phyloP scores from a whole-genome alignment of 179 eudicot genomes.

The Heliamphora pulchella region DNA sequence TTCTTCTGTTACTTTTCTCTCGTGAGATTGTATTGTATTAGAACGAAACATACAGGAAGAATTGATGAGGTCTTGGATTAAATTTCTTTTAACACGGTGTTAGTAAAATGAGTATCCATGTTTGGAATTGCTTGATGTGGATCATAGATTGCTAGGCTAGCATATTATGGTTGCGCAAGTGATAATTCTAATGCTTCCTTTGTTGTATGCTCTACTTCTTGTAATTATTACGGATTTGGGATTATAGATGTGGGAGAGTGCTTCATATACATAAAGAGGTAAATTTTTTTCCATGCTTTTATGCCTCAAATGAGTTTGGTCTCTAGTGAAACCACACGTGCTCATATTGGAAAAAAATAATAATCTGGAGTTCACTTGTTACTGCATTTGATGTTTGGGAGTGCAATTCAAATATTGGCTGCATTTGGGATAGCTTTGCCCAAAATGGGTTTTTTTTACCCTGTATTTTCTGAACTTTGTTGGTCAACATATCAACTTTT shows the following conservation, averaged over 20 bases:
- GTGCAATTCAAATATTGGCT: not conserved
- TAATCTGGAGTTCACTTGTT: not conserved
- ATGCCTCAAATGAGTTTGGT: constrained; percentile 2
- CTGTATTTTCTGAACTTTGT: too few species aligned
- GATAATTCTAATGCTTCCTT: not conserved
- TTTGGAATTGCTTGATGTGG: not conserved
- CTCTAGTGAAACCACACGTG: too few species aligned
- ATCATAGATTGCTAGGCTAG: constrained; percentile 4
- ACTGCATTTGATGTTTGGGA: not conserved
- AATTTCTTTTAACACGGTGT: not conserved
- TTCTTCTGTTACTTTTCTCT: not conserved
- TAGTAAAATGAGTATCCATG: not conserved
- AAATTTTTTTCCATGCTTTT: not conserved
- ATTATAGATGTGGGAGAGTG: not conserved
- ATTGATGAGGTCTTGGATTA: not conserved
- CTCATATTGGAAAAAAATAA: not conserved
- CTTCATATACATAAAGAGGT: not conserved
- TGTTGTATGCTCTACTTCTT: not conserved
- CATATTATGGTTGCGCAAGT: not conserved
- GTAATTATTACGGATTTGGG: constrained; percentile 6
- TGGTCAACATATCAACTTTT: too few species aligned
- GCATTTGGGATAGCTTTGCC: too few species aligned
- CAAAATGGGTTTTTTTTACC: too few species aligned
- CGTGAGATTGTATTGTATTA: not conserved
- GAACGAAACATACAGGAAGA: not conserved